A percentile compares a stretch with the other conserved stretches of the same genome.
Evolutionary conservation across 495 filamentous ascomycete species (phyloP).

Genomic region (Podospora fimiseda): DNA sequence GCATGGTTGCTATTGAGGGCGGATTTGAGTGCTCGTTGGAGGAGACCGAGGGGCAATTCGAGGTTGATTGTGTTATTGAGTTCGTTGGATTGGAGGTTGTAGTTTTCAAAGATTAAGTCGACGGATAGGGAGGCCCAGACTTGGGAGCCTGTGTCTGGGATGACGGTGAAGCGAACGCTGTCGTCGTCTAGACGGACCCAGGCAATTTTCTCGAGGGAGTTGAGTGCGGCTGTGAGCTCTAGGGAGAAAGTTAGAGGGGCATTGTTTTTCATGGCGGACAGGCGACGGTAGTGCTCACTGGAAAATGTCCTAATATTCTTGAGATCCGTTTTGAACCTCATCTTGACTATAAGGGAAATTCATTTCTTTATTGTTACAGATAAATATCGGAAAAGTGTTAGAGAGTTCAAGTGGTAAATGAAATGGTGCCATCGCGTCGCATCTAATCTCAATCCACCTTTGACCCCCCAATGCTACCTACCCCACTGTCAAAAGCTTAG

Average conservation of each 20-base stretch:
- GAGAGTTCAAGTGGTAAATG: not conserved
- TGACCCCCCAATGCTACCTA: not conserved
- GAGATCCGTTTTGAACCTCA: slow-evolving; percentile 78
- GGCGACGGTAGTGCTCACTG: slow-evolving; percentile 44
- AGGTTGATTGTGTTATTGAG: slow-evolving; percentile 84
- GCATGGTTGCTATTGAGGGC: slow-evolving; percentile 69
- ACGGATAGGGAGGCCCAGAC: slow-evolving; percentile 76
- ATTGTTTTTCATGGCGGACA: too few species aligned
- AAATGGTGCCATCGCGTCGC: slow-evolving; percentile 7
- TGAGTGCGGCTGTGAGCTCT: slow-evolving; percentile 83
- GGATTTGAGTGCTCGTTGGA: slow-evolving; percentile 81
- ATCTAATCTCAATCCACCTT: not conserved
- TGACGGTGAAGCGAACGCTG: slow-evolving; percentile 85
- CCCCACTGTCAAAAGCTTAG: not conserved
- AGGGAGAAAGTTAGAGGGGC: slow-evolving; percentile 4
- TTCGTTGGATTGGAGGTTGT: slow-evolving; percentile 77
- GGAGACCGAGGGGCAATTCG: slow-evolving; percentile 73
- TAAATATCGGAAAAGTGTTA: not conserved
- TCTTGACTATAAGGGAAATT: slow-evolving; percentile 27
- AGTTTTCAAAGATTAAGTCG: slow-evolving; percentile 85
- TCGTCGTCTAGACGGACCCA: slow-evolving; percentile 88
- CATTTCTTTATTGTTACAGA: not conserved
- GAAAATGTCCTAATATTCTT: slow-evolving; percentile 77
- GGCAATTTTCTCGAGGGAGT: slow-evolving; percentile 81
- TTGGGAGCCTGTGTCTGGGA: slow-evolving; percentile 87